A percentile compares a stretch with the other conserved stretches of the same genome.
phyloP scores from a whole-genome alignment of 306 rosid species.

The Hippophae rhamnoides region DNA sequence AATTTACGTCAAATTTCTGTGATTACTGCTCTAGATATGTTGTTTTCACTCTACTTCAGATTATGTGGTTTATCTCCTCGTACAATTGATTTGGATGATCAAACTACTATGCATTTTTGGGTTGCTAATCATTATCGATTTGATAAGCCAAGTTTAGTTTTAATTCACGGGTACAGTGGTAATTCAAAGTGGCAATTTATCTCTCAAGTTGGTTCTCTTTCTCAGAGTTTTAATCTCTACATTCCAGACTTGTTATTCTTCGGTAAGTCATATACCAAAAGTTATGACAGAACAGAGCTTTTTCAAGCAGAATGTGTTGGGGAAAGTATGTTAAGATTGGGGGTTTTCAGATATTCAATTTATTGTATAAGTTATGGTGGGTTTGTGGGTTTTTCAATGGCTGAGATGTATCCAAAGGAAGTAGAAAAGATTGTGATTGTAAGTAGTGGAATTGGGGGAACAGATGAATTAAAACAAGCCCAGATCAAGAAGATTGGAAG shows the following conservation, averaged over 20 bases:
- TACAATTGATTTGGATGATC: conserved; percentile 18
- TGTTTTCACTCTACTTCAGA: conserved; percentile 21
- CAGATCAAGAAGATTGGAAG: conserved; percentile 23
- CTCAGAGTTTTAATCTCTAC: conserved; percentile 18
- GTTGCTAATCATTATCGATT: conserved; percentile 8
- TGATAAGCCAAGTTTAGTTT: conserved; percentile 14
- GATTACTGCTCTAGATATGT: conserved; percentile 2
- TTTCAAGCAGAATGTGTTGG: conserved; percentile 30
- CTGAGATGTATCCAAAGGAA: conserved; percentile 21
- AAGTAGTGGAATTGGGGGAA: conserved; percentile 32
- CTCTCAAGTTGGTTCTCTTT: conserved; percentile 25
- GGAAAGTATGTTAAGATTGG: conserved; percentile 26
- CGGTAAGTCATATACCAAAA: conserved; percentile 27
- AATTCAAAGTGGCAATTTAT: conserved; percentile 32
- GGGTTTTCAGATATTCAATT: conserved; percentile 16
- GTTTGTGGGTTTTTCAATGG: conserved; percentile 33
- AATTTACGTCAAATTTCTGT: neutral
- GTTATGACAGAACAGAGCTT: conserved; percentile 18
- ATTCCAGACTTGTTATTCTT: conserved; percentile 32
- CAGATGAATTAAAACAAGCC: conserved; percentile 24
- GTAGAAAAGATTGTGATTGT: conserved; percentile 37
- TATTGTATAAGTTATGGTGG: conserved; percentile 39
- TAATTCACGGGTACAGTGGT: conserved; percentile 41
- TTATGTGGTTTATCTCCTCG: conserved; percentile 26
- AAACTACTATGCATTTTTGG: conserved; percentile 38